Evolutionary conservation across 2,329 filamentous ascomycete species (phyloP).

Genomic region (Alternaria gaisen): DNA sequence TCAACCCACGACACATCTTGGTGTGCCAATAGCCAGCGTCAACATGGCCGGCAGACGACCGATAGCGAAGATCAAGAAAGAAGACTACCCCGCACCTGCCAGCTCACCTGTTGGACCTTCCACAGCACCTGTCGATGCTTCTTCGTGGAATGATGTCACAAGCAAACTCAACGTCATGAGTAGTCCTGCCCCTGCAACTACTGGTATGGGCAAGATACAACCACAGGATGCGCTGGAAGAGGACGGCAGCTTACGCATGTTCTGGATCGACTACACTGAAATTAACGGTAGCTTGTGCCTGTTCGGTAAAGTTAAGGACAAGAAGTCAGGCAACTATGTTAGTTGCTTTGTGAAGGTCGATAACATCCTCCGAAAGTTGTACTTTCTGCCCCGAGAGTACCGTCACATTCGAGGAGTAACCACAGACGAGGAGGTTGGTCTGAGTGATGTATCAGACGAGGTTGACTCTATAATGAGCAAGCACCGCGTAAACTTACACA

Average conservation of each 20-base stretch:
- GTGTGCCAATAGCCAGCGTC: slow-evolving; percentile 73
- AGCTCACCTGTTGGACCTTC: slow-evolving; percentile 74
- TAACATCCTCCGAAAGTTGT: slow-evolving; percentile 91
- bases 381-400: slow-evolving; percentile 82
- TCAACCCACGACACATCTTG: slow-evolving; percentile 71
- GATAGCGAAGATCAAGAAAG: slow-evolving; percentile 74
- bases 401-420: slow-evolving; percentile 68
- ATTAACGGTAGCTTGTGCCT: slow-evolving; percentile 89
- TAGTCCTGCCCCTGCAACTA: slow-evolving; percentile 71
- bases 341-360: slow-evolving; percentile 97
- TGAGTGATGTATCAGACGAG: slow-evolving; percentile 90
- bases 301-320: slow-evolving; percentile 96
- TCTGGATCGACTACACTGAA: slow-evolving; percentile 97
- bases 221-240: slow-evolving; percentile 88
- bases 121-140: slow-evolving; percentile 70
- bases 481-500: slow-evolving; percentile 86
- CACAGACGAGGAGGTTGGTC: slow-evolving; percentile 80
- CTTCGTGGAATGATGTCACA: slow-evolving; percentile 88
- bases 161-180: slow-evolving; percentile 85
- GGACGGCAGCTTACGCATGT: slow-evolving; percentile 91
- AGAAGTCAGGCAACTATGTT: slow-evolving; percentile 77
- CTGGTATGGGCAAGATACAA: slow-evolving; percentile 79
- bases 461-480: slow-evolving; percentile 88
- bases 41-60: slow-evolving; percentile 86
- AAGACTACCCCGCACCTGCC: slow-evolving; percentile 72